Evolutionary conservation across 345 rosid species (phyloP).

Genomic region (Gossypium mustelinum): DNA sequence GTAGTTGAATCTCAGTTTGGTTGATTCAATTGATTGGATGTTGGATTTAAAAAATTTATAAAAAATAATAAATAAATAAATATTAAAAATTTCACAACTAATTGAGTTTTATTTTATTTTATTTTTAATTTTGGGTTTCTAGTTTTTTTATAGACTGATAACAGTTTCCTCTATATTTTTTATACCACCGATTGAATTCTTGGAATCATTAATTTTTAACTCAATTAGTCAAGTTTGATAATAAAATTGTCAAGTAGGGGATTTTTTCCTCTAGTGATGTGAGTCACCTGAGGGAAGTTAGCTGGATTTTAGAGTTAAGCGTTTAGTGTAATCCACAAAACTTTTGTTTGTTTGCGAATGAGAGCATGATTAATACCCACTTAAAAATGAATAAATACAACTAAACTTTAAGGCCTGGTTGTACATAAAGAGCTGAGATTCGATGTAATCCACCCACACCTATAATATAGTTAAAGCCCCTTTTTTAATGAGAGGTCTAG

Average conservation of each 20-base stretch:
- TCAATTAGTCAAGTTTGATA: too few species aligned
- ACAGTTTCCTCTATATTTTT: too few species aligned
- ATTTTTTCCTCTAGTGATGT: not conserved
- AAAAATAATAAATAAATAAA: too few species aligned
- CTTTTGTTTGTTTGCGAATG: conserved; percentile 23
- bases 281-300: not conserved
- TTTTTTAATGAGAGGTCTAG: conserved; percentile 9
- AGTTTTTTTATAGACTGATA: too few species aligned
- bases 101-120: too few species aligned
- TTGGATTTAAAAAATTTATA: too few species aligned
- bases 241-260: not conserved
- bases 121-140: too few species aligned
- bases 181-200: too few species aligned
- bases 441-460: conserved; percentile 33
- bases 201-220: too few species aligned
- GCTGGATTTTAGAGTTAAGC: not conserved
- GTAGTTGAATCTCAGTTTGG: too few species aligned
- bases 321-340: conserved; percentile 17
- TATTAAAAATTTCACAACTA: too few species aligned
- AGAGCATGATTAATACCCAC: conserved; percentile 8
- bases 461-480: conserved; percentile 2
- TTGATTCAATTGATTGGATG: too few species aligned
- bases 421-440: conserved; percentile 29
- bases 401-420: conserved; percentile 19
- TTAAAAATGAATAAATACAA: not conserved